These are phyloP conservation scores for Tuber aestivum DNA, from an alignment of 495 filamentous ascomycete species.

Conservation along the genomic window DNA sequence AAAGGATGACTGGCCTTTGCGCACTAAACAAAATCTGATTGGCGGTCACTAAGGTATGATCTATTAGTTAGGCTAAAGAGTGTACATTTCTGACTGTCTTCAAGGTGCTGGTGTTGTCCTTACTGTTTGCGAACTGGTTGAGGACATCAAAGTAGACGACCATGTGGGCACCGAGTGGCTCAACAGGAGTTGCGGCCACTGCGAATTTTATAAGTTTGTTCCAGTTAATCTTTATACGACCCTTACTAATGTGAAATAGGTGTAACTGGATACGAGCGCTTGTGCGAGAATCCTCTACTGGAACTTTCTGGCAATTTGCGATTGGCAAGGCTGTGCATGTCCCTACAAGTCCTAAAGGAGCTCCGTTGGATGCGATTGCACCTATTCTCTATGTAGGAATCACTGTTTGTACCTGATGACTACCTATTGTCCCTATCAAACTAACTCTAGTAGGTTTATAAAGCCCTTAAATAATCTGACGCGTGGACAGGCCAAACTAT, in stretches of 20 bases:
- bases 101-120: conserved; percentile 71
- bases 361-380: conserved; percentile 68
- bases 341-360: conserved; percentile 67
- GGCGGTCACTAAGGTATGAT: conserved; percentile 74
- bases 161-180: conserved; percentile 86
- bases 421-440: conserved; percentile 1
- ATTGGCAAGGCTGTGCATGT: conserved; percentile 80
- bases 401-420: conserved; percentile 50
- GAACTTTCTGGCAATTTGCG: conserved; percentile 85
- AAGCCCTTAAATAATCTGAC: conserved; percentile 79
- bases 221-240: neutral
- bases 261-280: conserved; percentile 55
- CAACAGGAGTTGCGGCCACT: conserved; percentile 72
- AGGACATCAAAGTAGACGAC: conserved; percentile 70
- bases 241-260: conserved; percentile 12
- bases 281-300: conserved; percentile 68
- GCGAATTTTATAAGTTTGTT: conserved; percentile 69
- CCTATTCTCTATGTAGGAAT: conserved; percentile 84
- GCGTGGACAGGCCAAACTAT: conserved; percentile 68
- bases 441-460: conserved; percentile 55
- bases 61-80: neutral
- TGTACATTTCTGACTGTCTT: conserved; percentile 11
- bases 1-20: conserved; percentile 81
- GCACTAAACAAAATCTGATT: conserved; percentile 73
- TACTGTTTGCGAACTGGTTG: conserved; percentile 65